Conservation (phyloP, 176 grass and related monocot genomes). For the Juncus inflexus region DNA sequence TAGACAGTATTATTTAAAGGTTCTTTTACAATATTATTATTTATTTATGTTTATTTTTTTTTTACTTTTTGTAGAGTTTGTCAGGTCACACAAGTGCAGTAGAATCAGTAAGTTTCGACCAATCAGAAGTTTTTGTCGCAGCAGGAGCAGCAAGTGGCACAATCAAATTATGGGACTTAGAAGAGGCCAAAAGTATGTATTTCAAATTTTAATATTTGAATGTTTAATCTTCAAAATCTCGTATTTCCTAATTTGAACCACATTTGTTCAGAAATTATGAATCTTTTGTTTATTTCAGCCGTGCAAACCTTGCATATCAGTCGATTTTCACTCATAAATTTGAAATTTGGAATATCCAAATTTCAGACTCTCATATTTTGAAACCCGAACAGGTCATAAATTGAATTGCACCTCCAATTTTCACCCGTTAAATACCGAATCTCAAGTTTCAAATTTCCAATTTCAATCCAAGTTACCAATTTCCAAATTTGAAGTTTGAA, state of each 20-base stretch:
- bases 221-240: neutral
- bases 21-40: no score
- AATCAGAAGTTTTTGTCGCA: slow-evolving; percentile 81
- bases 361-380: no score
- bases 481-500: no score
- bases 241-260: neutral
- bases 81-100: slow-evolving; percentile 87
- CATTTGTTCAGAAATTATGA: neutral
- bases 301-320: neutral
- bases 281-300: neutral
- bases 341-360: neutral
- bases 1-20: no score
- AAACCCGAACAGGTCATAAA: no score
- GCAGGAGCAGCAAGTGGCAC: slow-evolving; percentile 95
- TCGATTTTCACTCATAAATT: no score
- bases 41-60: neutral
- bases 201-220: neutral
- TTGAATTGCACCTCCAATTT: no score
- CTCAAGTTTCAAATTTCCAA: no score
- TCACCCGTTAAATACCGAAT: no score
- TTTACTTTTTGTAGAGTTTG: slow-evolving; percentile 57
- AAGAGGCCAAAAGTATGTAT: slow-evolving; percentile 85
- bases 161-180: slow-evolving; percentile 85
- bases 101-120: slow-evolving; percentile 85
- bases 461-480: no score